These are phyloP conservation scores for Alternaria rosae DNA, from an alignment of 2,329 filamentous ascomycete genomes.

Conservation along the genomic window DNA sequence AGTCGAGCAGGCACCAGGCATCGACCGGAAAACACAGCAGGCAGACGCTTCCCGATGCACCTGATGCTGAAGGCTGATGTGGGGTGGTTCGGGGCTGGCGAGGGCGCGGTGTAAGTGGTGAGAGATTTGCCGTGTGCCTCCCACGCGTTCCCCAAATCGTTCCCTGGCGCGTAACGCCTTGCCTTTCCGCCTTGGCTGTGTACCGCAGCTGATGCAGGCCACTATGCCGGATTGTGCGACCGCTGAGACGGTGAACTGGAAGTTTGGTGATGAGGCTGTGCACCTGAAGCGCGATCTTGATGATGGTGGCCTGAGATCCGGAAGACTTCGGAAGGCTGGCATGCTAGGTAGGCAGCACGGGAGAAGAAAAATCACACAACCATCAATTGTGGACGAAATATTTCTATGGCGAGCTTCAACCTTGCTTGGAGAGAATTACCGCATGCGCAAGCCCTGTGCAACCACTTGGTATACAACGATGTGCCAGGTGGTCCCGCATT, in stretches of 20 bases:
- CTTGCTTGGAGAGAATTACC: too few relatives aligned
- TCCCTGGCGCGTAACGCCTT: conserved; percentile 3
- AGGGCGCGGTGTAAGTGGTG: neutral
- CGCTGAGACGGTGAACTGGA: neutral
- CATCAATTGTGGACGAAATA: neutral
- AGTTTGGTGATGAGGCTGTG: neutral
- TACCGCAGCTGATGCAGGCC: conserved; percentile 7
- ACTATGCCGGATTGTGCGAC: neutral
- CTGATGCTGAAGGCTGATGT: conserved; percentile 10
- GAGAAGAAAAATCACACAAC: neutral
- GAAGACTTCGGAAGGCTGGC: conserved; percentile 1
- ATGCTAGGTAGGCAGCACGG: neutral
- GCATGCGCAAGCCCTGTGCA: neutral
- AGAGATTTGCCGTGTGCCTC: conserved; percentile 15
- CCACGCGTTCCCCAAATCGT: conserved; percentile 16
- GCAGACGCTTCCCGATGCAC: neutral
- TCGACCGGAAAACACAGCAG: conserved; percentile 3
- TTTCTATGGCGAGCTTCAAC: too few relatives aligned
- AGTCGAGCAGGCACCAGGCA: neutral
- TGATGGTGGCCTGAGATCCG: conserved; percentile 1
- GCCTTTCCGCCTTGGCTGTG: conserved; percentile 12
- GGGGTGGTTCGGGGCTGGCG: conserved; percentile 2
- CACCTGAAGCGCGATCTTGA: neutral
- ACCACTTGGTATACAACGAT: neutral
- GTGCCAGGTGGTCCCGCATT: neutral